Base-by-base conservation (phyloP, 345 rosid species). In the Luvunga scandens region DNA sequence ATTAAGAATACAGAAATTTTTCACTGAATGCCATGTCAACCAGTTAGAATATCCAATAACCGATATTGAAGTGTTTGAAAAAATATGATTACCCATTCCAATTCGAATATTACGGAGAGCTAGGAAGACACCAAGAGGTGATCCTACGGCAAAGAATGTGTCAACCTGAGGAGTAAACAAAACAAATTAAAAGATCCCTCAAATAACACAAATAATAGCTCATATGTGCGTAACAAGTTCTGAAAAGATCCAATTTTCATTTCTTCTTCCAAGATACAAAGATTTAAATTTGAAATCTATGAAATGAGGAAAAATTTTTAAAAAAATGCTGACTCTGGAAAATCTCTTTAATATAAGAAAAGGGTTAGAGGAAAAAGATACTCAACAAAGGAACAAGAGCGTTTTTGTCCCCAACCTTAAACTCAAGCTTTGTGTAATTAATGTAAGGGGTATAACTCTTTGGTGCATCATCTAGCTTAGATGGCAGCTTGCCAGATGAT, bases 61-160 rank as follows among this genome's bases (percentile, higher is more conserved):
- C 53, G 8, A 30, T 31, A 55, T 24, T 38, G 1, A 50, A 75
- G 3, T 31, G 0, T 48, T 72, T 31, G 69, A 67, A 36, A 13
- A 71, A 9, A 65, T 14, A 38, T 16, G 75, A 75, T 77, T 94
- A 96, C 98, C 97, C 53, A 91, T 80, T 71, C 99, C 99, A 79
- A 96, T 86, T 50, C 97, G 98, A 77, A 92, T 75, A 83, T 96
- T 96, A 31, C 98, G 91, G 75, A 96, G 97, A 38, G 98, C 89
- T 64, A 96, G 98, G 83, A 96, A 96, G 84, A 94, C 98, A 81
- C 99, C 98, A 73, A 96, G 91, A 78, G 99, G 99, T 24, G 99
- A 94, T 80, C 99, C 99, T 84, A 96, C 99, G 14, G 99, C 99
- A 82, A 91, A 96, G 85, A 94, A 96, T 45, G 99, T 96, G 84